Evolutionary conservation across 495 filamentous ascomycete species (phyloP), one percentile per base, ranked within the genome.

Genomic region (Gamarada debralockiae): DNA sequence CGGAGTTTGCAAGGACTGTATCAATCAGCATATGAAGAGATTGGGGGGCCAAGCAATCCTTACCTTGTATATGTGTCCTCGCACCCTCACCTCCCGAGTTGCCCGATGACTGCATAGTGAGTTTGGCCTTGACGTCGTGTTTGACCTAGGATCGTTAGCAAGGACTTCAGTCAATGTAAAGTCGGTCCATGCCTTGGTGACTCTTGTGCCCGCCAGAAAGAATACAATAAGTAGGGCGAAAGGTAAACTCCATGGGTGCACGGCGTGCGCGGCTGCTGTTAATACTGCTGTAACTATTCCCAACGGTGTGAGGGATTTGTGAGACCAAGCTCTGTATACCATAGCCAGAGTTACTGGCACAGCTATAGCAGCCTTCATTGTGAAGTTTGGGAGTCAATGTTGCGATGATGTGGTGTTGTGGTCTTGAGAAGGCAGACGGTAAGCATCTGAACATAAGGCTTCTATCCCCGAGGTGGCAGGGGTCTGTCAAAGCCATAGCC

Each of bases 171-270:
- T 13, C n/a, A 15, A 3, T 22, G 5, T 39, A 17, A 6, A 25
- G 10, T 49, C 2, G 5, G 12, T 27, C n/a, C 55, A 34, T 63
- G 90, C 86, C 69, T 90, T 92, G 0, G 93, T 98, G 1, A 83
- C 92, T 45, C 79, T 74, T 0, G 86, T 95, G 0, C 89, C 95
- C 0, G 84, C 82, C 2, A 92, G 71, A 73, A 96, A 97, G 73
- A 98, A 98, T 15, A 92, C 81, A 36, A 74, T 76, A 2, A 98
- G 77, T 10, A 97, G 76, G 20, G 78, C 75, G 67, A 96, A 95
- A 2, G 89, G 91, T n/a, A 90, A 71, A 49, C 84, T 86, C 89
- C 89, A 96, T 8, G 93, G 92, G 68, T 97, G 93, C 18, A 89
- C 58, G 9, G 91, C 89, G 67, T 98, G 93, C 3, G 84, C 79